Evolutionary conservation across 345 rosid genomes (phyloP).

Genomic region (Hirschfeldia incana): DNA sequence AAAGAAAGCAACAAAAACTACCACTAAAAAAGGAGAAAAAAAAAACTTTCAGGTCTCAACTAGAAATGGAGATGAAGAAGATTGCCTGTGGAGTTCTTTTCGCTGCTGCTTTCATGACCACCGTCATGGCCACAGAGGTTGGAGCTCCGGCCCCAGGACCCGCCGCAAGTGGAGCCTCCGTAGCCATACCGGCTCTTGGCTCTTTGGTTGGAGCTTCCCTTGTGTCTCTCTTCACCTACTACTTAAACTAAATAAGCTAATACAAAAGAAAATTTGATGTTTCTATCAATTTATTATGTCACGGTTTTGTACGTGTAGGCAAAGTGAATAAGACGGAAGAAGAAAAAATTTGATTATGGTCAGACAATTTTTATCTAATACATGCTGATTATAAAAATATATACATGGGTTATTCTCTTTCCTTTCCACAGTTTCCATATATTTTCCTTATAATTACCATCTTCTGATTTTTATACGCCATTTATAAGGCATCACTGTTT

Average conservation of each 20-base stretch:
- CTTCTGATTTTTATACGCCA: too few species aligned
- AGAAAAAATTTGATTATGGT: neutral
- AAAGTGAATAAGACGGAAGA: constrained; percentile 1
- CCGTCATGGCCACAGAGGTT: constrained; percentile 50
- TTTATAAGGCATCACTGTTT: too few species aligned
- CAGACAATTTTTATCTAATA: neutral
- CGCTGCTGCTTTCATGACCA: constrained; percentile 57
- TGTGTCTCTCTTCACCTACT: constrained; percentile 59
- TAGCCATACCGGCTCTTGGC: constrained; percentile 57
- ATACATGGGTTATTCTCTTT: neutral
- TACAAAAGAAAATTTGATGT: neutral
- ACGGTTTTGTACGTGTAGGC: neutral
- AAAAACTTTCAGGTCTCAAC: constrained; percentile 36
- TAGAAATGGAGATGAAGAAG: constrained; percentile 72
- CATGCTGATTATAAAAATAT: neutral
- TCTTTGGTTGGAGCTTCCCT: constrained; percentile 65
- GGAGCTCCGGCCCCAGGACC: constrained; percentile 50
- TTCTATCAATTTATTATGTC: neutral
- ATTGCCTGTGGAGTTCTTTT: constrained; percentile 54
- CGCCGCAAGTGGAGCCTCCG: constrained; percentile 38
- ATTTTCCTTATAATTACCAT: neutral
- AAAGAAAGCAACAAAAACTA: neutral
- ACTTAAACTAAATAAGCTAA: constrained; percentile 47
- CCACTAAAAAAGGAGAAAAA: neutral
- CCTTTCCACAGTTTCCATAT: neutral